Percentiles rank a stretch among this genome's conserved stretches.
Conservation (phyloP, 129 eudicot species). For the Flaveria linearis region DNA sequence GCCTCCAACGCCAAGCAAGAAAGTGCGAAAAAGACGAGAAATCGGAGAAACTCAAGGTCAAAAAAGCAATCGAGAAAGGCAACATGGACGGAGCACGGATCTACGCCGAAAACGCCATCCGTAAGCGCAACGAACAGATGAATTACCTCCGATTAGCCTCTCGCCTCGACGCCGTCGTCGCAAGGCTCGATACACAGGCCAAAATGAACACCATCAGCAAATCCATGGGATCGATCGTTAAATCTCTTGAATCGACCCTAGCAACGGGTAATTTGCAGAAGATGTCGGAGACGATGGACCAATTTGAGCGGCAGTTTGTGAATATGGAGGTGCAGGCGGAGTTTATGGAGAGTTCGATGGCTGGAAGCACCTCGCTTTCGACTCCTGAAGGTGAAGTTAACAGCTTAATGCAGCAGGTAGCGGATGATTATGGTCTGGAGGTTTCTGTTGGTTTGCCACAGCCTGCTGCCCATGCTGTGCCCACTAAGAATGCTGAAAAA, state of each 20-base stretch:
- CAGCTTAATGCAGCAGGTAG: constrained; percentile 19
- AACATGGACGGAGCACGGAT: constrained; percentile 87
- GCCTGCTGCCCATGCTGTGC: constrained; percentile 22
- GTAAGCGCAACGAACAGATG: constrained; percentile 88
- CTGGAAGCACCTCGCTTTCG: constrained; percentile 7
- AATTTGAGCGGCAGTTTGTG: constrained; percentile 17
- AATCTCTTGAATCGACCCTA: constrained; percentile 60
- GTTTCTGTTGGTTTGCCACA: constrained; percentile 21
- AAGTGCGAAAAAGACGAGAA: constrained; percentile 87
- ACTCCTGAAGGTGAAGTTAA: constrained; percentile 22
- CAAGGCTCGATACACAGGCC: constrained; percentile 82
- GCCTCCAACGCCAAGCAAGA: constrained; percentile 66
- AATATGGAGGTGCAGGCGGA: constrained; percentile 24
- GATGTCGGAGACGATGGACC: constrained; percentile 18
- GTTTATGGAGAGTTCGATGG: constrained; percentile 24
- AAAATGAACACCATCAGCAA: constrained; percentile 67
- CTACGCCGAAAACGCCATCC: constrained; percentile 86
- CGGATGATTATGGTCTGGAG: constrained; percentile 18
- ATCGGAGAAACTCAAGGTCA: constrained; percentile 69
- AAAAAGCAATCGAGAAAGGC: constrained; percentile 79
- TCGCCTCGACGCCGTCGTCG: constrained; percentile 80
- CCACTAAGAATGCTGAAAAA: constrained; percentile 10
- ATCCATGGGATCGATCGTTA: constrained; percentile 69
- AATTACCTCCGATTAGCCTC: constrained; percentile 79
- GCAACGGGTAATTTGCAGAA: constrained; percentile 15